A percentile compares a stretch with the other conserved stretches of the same genome.
Evolutionary conservation across 2,329 filamentous ascomycete genomes (phyloP).

Genomic region (Metarhizium anisopliae): DNA sequence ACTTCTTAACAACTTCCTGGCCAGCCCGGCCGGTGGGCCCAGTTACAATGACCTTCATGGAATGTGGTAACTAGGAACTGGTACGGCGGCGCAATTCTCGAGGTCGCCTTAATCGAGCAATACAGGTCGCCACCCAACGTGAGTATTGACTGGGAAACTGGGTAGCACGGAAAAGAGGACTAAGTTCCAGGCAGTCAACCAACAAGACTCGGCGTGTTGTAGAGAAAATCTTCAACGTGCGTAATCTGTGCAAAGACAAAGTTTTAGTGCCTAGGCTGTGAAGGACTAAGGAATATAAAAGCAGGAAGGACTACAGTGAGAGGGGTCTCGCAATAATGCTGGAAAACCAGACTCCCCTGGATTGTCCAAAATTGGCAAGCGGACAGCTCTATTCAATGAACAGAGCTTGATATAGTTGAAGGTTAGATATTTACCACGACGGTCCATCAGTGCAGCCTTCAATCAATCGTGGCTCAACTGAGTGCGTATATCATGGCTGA

Average conservation of each 20-base stretch:
- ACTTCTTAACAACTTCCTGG: conserved; percentile 40
- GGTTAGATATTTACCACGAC: neutral
- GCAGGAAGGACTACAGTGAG: neutral
- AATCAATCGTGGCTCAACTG: neutral
- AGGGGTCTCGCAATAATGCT: no score
- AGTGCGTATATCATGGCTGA: neutral
- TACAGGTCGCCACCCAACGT: neutral
- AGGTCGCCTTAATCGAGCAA: neutral
- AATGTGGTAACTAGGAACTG: neutral
- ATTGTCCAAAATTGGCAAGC: neutral
- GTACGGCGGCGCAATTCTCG: neutral
- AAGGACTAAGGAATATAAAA: neutral
- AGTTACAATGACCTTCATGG: conserved; percentile 51
- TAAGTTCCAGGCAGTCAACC: neutral
- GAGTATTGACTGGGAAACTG: no score
- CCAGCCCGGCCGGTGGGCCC: conserved; percentile 52
- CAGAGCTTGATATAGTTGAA: neutral
- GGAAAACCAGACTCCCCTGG: neutral
- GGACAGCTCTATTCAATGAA: neutral
- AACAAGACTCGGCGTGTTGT: neutral
- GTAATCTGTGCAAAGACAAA: neutral
- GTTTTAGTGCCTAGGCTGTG: neutral
- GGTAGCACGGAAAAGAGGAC: neutral
- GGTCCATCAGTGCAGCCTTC: neutral
- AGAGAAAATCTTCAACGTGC: neutral